These are phyloP conservation scores for Prunella vulgaris DNA, from an alignment of 257 asterid species.

Conservation along the genomic window DNA sequence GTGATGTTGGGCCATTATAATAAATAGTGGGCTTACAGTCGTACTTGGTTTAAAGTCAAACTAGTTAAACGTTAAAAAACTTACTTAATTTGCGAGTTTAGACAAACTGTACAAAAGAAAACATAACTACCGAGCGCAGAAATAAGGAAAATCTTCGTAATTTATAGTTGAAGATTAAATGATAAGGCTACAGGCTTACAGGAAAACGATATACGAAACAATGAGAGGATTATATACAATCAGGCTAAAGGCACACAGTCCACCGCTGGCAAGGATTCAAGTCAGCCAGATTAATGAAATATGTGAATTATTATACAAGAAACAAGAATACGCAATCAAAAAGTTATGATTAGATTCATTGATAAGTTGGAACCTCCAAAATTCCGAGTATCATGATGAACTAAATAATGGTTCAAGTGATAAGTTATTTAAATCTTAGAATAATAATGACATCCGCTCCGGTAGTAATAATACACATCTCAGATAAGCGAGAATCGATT, in stretches of 20 bases:
- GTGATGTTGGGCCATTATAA: neutral
- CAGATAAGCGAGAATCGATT: neutral
- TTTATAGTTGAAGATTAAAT: neutral
- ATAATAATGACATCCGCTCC: neutral
- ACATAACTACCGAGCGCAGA: neutral
- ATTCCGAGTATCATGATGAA: neutral
- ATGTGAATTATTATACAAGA: neutral
- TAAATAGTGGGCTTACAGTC: constrained; percentile 8
- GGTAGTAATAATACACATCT: neutral
- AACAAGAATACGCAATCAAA: neutral
- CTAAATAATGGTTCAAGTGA: neutral
- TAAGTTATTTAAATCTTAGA: no score
- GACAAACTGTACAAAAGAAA: neutral
- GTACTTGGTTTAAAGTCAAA: constrained; percentile 11
- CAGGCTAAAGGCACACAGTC: neutral
- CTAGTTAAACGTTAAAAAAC: neutral
- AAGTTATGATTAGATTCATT: neutral
- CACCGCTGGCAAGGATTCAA: neutral
- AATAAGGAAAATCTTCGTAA: neutral
- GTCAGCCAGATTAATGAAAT: constrained; percentile 2
- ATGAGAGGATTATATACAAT: neutral
- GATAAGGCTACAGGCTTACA: neutral
- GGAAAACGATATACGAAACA: neutral
- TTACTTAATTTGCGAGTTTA: neutral
- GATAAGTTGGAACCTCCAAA: constrained; percentile 9